These are phyloP conservation scores for Colletotrichum gigasporum DNA, from an alignment of 2,329 filamentous ascomycete species.

Conservation along the genomic window DNA sequence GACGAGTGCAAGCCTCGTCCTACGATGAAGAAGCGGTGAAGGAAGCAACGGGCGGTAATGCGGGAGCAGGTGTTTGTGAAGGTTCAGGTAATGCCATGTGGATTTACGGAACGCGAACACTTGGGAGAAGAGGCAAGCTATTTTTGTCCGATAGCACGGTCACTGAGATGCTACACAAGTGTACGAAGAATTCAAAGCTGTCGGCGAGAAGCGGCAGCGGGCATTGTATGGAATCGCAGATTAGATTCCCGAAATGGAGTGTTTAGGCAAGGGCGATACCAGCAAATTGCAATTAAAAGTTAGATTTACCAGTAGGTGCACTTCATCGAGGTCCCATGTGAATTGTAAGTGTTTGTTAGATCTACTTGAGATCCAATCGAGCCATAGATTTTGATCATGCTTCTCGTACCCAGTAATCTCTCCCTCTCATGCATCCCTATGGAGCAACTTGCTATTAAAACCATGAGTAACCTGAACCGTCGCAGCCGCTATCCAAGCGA, in stretches of 20 bases:
- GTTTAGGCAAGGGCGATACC: constrained; percentile 26
- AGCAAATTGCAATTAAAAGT: constrained; percentile 29
- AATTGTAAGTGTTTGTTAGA: neutral
- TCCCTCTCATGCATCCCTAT: neutral
- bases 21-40: constrained; percentile 65
- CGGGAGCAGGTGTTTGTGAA: neutral
- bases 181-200: neutral
- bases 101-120: neutral
- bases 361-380: neutral
- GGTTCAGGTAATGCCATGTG: neutral
- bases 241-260: constrained; percentile 15
- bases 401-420: constrained; percentile 1
- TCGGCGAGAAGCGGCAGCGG: neutral
- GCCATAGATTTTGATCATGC: constrained; percentile 3
- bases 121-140: neutral
- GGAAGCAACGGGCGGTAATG: constrained; percentile 36
- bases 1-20: constrained; percentile 72
- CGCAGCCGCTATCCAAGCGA: constrained; percentile 3
- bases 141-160: no score
- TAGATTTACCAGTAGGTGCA: neutral
- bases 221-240: constrained; percentile 5
- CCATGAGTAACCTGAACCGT: neutral
- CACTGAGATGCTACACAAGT: no score
- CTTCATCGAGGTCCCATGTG: no score
- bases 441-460: constrained; percentile 22